These are phyloP conservation scores for Pugionium cornutum DNA, from an alignment of 345 rosid genomes.

Conservation along the genomic window DNA sequence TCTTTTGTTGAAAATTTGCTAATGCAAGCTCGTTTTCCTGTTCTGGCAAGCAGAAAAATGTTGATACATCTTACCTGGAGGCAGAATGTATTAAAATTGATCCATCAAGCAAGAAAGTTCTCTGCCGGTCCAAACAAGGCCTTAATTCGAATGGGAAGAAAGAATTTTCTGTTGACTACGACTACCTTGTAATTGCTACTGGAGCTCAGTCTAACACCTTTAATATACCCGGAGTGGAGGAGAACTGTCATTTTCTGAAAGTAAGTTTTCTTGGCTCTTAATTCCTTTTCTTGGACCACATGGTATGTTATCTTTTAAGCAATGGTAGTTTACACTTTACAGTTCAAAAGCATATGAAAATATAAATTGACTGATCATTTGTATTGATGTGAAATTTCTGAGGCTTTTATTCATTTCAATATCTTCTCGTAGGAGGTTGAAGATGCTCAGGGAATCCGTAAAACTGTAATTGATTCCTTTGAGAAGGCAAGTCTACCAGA, in stretches of 20 bases:
- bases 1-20: conserved; percentile 14
- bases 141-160: conserved; percentile 49
- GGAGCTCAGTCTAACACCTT: conserved; percentile 86
- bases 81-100: conserved; percentile 86
- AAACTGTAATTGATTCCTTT: conserved; percentile 74
- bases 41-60: conserved; percentile 45
- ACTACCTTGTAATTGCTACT: conserved; percentile 83
- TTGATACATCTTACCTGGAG: conserved; percentile 58
- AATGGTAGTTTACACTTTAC: neutral
- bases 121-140: conserved; percentile 53
- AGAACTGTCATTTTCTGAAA: conserved; percentile 82
- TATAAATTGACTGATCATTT: conserved; percentile 5
- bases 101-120: conserved; percentile 63
- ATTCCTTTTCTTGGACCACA: neutral
- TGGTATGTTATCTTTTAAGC: neutral
- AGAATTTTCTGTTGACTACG: conserved; percentile 70
- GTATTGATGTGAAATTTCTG: neutral
- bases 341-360: neutral
- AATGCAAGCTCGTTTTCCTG: conserved; percentile 7
- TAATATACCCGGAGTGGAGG: conserved; percentile 82
- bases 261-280: conserved; percentile 43
- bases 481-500: conserved; percentile 93
- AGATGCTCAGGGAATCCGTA: conserved; percentile 92
- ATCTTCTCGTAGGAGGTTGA: conserved; percentile 75
- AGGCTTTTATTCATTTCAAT: conserved; percentile 16